A percentile compares a stretch with the other conserved stretches of the same genome.
Evolutionary conservation across 176 grass and related monocot genomes (phyloP).

Genomic region (Hordeum vulgare): DNA sequence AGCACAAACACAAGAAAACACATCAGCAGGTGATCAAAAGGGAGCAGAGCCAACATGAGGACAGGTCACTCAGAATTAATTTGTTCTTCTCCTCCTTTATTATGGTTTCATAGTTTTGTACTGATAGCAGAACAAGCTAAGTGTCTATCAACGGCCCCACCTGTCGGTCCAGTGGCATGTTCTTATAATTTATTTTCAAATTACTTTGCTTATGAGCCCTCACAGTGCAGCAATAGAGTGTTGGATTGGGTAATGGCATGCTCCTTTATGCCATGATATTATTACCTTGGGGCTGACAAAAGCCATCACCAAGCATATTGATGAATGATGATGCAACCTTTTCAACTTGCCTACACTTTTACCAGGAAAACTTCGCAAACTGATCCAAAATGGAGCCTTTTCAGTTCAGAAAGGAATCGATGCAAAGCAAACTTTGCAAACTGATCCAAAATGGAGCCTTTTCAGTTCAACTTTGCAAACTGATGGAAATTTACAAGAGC

Average conservation of each 20-base stretch:
- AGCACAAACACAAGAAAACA: constrained; percentile 16
- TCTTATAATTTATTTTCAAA: neutral
- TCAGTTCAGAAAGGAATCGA: neutral
- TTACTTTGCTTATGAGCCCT: too few relatives aligned
- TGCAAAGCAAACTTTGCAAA: too few relatives aligned
- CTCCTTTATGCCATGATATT: neutral
- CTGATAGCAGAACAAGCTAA: neutral
- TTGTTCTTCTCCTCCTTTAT: constrained; percentile 2
- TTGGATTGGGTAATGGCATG: neutral
- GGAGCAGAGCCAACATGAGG: neutral
- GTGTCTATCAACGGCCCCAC: neutral
- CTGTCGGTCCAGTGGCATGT: neutral
- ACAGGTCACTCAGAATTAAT: neutral
- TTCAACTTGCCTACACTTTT: neutral
- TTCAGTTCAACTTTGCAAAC: too few relatives aligned
- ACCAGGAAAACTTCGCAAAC: neutral
- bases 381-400: neutral
- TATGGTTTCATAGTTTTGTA: neutral
- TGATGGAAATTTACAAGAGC: neutral
- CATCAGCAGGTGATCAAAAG: constrained; percentile 16
- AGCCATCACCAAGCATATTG: neutral
- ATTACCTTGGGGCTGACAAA: neutral
- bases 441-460: too few relatives aligned
- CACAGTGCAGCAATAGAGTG: neutral
- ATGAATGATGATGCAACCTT: too few relatives aligned